Base-by-base conservation (phyloP, 805 yeast genomes). In the Saturnispora sanitii region DNA sequence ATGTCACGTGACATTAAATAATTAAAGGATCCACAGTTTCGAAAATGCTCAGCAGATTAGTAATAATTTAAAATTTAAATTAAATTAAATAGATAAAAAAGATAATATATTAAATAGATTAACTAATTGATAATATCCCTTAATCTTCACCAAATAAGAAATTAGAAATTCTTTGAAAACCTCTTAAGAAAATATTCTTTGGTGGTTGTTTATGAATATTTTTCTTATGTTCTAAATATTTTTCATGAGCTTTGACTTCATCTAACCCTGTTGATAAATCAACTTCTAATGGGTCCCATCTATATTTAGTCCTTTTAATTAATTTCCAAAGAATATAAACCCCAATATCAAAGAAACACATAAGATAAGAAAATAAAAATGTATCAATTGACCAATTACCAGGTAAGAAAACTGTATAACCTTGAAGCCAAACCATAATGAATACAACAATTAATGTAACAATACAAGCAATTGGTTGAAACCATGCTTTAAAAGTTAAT, bases 361-460 rank as follows among this genome's bases (percentile, higher is more conserved):
- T 79, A 43, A 84, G 63, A 53, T 84, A 84, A 50, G 72, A 71
- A 59, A 75, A 81, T 49, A 83, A 63, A 58, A 84, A 84, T 6
- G 68, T 65, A 42, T 77, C 67, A 16, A 68, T 64, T n/a, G 67
- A 57, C 86, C 90, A 83, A 86, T 90, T 84, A 38, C 63, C 55
- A 2, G 77, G 77, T 41, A 78, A 58, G 57, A 85, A 83, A 2
- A 60, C 64, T 1, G 65, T 55, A 49, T 70, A 70, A 17, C 76
- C 76, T 47, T 67, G 62, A 16, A 67, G 52, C 42, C 71, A 70
- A 23, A 70, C 62, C 66, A 70, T 60, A 3, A 37, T 37, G 13
- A 54, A 50, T 5, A 52, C 53, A 27, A 50, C 49, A 22, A 38
- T 35, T 6, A 57, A 33, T 1, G 55, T 49, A 13, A 49, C 31